Base-by-base conservation (phyloP, 768 basidiomycete species). In the Leucocoprinus birnbaumii region DNA sequence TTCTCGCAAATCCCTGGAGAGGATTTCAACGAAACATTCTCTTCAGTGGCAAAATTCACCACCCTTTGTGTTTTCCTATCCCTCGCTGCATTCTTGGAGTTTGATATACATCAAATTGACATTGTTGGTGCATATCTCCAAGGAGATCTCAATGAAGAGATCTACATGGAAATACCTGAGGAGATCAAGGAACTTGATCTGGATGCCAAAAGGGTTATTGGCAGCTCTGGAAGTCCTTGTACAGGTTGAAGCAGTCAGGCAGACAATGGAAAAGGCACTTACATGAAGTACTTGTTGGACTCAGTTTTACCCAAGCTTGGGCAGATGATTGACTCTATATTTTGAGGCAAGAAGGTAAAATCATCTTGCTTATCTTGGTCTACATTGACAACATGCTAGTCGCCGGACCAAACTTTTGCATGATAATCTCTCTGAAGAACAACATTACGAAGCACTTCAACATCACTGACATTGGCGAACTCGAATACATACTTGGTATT, bases 191-290 rank as follows among this genome's bases (percentile, higher is more conserved):
- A 57, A 11, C 42, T 55, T 19, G 54, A 60, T 8, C 11, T 4
- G n/a, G 9, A 57, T n/a, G 61, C 13, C 62, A 61, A 2, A 40
- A 40, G 1, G 43, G 37, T 6, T 58, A 48, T 44, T 62, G 61
- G 0, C 49, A 38, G 4, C 61, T 73, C 8, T 55, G 55, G 9
- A 57, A 63, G 41, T 54, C 63, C 2, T 55, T 77, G 3, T 77
- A 75, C 61, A 70, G 74, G 0, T 61, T 72, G 7, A 71, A 71
- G 22, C 73, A 76, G 55, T 63, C 69, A 1, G 65, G 63, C 2
- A 46, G 63, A 13, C 54, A 66, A 14, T 77, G 73, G 72, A 62
- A 62, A 24, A 13, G 18, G 1, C 42, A 48, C 5, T 45, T 62
- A 2, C 31, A 60, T 42, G 41, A 25, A 7, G 47, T 41, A 6